These are phyloP conservation scores for Dalbergia oliveri DNA, from an alignment of 306 rosid species.

Conservation along the genomic window DNA sequence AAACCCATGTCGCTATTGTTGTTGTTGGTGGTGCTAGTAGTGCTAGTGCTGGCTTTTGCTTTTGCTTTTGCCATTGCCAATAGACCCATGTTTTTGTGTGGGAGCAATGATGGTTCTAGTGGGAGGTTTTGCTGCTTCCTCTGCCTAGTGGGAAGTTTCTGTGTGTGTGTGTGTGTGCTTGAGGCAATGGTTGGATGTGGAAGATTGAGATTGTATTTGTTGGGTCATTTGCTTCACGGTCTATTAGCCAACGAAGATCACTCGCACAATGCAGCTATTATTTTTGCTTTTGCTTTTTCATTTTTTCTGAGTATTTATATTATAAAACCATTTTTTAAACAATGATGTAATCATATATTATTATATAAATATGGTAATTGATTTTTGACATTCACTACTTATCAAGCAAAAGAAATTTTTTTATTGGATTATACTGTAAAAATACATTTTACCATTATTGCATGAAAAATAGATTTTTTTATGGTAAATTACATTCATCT, in stretches of 20 bases:
- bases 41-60: slow-evolving; percentile 20
- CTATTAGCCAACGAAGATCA: neutral
- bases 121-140: neutral
- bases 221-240: slow-evolving; percentile 47
- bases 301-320: no score
- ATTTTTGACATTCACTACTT: no score
- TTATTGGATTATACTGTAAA: no score
- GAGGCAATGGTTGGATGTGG: neutral
- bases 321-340: no score
- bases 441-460: no score
- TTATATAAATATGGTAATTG: no score
- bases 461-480: no score
- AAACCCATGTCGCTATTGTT: slow-evolving; percentile 56
- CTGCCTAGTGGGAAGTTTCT: neutral
- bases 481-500: no score
- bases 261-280: neutral
- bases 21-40: neutral
- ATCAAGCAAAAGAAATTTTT: no score
- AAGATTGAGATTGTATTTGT: slow-evolving; percentile 2
- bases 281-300: neutral
- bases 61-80: slow-evolving; percentile 46
- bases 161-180: neutral
- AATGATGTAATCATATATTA: no score
- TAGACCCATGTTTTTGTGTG: slow-evolving; percentile 42
- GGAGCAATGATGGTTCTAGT: no score